Conservation (phyloP, 2,329 filamentous ascomycete species). For the Paraphaeosphaeria minitans region DNA sequence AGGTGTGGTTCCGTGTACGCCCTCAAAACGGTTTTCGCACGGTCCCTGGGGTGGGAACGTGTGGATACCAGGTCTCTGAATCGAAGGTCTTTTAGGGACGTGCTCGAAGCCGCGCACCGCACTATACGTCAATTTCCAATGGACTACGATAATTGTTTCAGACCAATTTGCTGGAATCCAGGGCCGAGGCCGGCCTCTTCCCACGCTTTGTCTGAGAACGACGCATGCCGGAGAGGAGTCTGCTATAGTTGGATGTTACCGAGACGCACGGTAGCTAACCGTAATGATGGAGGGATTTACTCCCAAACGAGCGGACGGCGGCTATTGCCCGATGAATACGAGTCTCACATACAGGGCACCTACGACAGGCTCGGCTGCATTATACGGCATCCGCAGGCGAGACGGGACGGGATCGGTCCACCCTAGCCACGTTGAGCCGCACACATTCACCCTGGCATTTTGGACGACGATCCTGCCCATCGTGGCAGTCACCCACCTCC, state of each 20-base stretch:
- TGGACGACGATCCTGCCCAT: background rate
- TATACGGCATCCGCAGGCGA: background rate
- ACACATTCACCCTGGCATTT: background rate
- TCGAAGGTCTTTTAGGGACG: background rate
- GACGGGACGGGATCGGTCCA: background rate
- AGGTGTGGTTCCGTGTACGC: background rate
- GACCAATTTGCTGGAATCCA: background rate
- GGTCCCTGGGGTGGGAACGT: background rate
- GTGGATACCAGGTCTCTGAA: background rate
- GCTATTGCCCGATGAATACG: background rate
- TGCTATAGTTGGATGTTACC: background rate
- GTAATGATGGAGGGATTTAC: background rate
- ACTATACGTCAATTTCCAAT: background rate
- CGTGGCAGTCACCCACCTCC: background rate
- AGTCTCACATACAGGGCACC: background rate
- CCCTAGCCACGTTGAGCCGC: background rate
- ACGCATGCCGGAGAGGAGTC: background rate
- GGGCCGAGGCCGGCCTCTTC: background rate
- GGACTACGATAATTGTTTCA: background rate
- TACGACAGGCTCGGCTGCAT: background rate
- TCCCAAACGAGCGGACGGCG: background rate
- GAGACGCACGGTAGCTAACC: background rate
- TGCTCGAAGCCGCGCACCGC: background rate
- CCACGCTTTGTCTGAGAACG: background rate
- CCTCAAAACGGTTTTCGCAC: background rate